Evolutionary conservation across 2,329 filamentous ascomycete genomes (phyloP).

Genomic region (Chrysoporthe austroafricana): DNA sequence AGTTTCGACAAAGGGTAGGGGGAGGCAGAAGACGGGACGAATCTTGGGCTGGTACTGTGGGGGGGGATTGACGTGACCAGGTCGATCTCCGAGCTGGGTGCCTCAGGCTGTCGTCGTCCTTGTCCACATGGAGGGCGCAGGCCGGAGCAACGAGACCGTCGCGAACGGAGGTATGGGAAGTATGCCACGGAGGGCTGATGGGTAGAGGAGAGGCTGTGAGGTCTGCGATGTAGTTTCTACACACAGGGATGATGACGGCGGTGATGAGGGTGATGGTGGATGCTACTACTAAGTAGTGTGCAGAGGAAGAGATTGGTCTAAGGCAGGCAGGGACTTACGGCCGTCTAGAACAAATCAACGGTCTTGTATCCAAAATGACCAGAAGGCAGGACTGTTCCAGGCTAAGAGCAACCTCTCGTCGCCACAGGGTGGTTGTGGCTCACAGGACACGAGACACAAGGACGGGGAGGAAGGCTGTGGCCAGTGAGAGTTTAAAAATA

Average conservation of each 20-base stretch:
- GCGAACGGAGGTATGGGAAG: constrained; percentile 1
- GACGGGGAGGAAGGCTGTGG: neutral
- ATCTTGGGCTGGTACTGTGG: constrained; percentile 6
- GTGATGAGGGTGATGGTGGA: neutral
- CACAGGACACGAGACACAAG: neutral
- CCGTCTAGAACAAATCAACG: too few relatives aligned
- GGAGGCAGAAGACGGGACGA: constrained; percentile 18
- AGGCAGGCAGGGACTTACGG: neutral
- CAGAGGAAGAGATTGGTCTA: neutral
- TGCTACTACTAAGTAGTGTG: neutral
- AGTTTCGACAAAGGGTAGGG: neutral
- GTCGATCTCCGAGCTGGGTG: constrained; percentile 7
- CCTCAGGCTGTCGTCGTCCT: neutral
- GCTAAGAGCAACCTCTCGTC: neutral
- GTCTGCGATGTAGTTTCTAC: neutral
- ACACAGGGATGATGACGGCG: neutral
- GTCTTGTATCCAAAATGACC: neutral
- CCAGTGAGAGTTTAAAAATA: neutral
- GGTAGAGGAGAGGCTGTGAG: neutral
- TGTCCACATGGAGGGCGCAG: constrained; percentile 1
- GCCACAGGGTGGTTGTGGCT: neutral
- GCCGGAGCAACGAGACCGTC: constrained; percentile 8
- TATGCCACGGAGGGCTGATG: neutral
- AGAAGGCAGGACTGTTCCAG: neutral
- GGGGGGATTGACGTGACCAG: constrained; percentile 16